These are phyloP conservation scores for Stylosanthes scabra DNA, from an alignment of 331 rosid species.

Conservation along the genomic window DNA sequence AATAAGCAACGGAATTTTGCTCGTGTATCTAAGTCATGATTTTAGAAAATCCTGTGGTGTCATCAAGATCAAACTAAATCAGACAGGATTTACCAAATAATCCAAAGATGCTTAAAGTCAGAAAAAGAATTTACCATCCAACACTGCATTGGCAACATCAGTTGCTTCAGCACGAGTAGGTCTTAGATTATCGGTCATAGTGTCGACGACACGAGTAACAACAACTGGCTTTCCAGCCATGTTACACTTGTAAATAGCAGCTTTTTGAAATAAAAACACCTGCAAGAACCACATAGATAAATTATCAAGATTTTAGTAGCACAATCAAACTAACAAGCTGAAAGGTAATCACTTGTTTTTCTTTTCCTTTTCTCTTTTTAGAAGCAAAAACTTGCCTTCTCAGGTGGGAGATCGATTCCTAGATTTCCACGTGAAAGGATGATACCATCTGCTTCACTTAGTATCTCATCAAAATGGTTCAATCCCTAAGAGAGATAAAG, in stretches of 20 bases:
- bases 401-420: conserved; percentile 99
- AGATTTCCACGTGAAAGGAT: conserved; percentile 94
- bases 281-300: conserved; percentile 40
- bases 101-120: background rate
- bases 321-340: background rate
- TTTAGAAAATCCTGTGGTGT: background rate
- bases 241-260: conserved; percentile 94
- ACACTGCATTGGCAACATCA: conserved; percentile 98
- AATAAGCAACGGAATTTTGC: conserved; percentile 16
- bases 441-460: conserved; percentile 94
- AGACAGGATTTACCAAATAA: conserved; percentile 25
- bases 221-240: conserved; percentile 99
- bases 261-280: conserved; percentile 95
- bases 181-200: conserved; percentile 94
- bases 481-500: conserved; percentile 60
- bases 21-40: background rate
- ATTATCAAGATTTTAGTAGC: background rate
- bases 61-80: conserved; percentile 18
- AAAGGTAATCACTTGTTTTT: conserved; percentile 18
- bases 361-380: background rate
- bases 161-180: conserved; percentile 99
- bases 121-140: conserved; percentile 61
- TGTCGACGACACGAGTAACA: conserved; percentile 93
- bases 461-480: conserved; percentile 90
- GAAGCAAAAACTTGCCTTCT: conserved; percentile 71